Conservation (phyloP, 768 basidiomycete genomes). For the Coprinopsis marcescibilis region DNA sequence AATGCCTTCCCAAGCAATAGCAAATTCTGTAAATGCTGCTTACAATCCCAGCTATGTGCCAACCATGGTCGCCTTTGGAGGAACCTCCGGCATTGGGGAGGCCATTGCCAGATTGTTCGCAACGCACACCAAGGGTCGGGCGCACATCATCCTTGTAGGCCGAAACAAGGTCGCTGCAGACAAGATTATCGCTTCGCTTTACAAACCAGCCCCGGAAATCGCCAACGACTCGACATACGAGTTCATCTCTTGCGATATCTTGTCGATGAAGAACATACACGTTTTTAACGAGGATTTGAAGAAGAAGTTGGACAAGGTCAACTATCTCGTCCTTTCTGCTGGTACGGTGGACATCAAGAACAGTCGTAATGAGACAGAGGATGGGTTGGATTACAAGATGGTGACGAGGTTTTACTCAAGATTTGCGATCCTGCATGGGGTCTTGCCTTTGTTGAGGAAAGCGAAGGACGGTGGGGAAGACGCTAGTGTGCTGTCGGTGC, state of each 20-base stretch:
- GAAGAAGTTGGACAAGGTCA: conserved; percentile 36
- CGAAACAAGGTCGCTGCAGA: conserved; percentile 46
- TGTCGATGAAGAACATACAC: conserved; percentile 48
- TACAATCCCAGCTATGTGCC: conserved; percentile 21
- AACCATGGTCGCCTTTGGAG: conserved; percentile 38
- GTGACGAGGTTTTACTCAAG: conserved; percentile 21
- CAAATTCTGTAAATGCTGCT: too few species aligned
- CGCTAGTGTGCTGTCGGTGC: conserved; percentile 42
- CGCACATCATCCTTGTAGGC: conserved; percentile 48
- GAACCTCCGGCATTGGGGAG: conserved; percentile 44
- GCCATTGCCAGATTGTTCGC: conserved; percentile 43
- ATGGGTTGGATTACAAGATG: conserved; percentile 25
- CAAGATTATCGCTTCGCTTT: conserved; percentile 36
- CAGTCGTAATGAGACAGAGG: conserved; percentile 20
- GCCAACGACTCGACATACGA: conserved; percentile 26
- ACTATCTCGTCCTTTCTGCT: conserved; percentile 45
- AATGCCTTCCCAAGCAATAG: too few species aligned
- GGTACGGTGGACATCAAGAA: conserved; percentile 34
- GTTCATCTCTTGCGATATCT: conserved; percentile 49
- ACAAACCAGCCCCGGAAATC: conserved; percentile 11
- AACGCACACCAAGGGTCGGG: conserved; percentile 40
- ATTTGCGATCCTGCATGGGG: conserved; percentile 25
- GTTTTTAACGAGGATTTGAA: conserved; percentile 23
- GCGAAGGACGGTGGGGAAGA: conserved; percentile 43
- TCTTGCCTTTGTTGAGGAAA: conserved; percentile 36